Conservation (phyloP, 2,329 filamentous ascomycete genomes). For the Zalaria sp. region DNA sequence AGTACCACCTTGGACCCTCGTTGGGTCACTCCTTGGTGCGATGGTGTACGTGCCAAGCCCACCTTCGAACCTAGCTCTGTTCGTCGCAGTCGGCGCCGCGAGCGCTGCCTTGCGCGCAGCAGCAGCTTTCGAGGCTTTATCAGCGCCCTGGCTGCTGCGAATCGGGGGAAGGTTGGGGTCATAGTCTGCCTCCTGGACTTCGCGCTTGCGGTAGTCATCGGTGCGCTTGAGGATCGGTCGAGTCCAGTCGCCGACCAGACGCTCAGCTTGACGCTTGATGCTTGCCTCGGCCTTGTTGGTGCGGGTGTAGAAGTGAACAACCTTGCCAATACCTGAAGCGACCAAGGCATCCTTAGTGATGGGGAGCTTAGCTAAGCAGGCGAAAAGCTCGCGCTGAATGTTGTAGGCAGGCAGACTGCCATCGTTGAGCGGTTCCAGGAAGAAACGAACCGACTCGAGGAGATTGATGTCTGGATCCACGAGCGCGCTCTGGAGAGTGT, state of each 20-base stretch:
- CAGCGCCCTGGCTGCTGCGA: conserved; percentile 11
- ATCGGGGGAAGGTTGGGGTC: conserved; percentile 31
- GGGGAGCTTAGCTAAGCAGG: conserved; percentile 62
- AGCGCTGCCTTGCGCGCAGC: conserved; percentile 38
- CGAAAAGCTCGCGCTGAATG: conserved; percentile 90
- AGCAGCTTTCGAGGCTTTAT: conserved; percentile 27
- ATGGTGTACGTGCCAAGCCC: conserved; percentile 48
- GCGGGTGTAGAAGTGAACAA: conserved; percentile 92
- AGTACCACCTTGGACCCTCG: conserved; percentile 14
- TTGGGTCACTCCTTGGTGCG: conserved; percentile 42
- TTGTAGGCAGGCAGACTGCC: conserved; percentile 91
- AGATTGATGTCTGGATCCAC: conserved; percentile 93
- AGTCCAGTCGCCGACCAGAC: conserved; percentile 89
- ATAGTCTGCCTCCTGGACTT: conserved; percentile 43
- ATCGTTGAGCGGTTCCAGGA: conserved; percentile 88
- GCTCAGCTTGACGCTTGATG: conserved; percentile 90
- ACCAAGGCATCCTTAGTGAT: conserved; percentile 84
- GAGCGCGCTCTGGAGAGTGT: conserved; percentile 69
- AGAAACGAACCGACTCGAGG: conserved; percentile 88
- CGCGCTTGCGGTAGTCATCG: conserved; percentile 84
- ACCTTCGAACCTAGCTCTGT: conserved; percentile 45
- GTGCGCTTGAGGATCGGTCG: conserved; percentile 85
- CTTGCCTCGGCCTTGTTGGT: conserved; percentile 75
- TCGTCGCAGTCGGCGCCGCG: conserved; percentile 37
- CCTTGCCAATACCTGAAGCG: conserved; percentile 88